A percentile compares a stretch with the other conserved stretches of the same genome.
phyloP scores from a whole-genome alignment of 202 grass and related monocot genomes.

The Saccharum hybrid region DNA sequence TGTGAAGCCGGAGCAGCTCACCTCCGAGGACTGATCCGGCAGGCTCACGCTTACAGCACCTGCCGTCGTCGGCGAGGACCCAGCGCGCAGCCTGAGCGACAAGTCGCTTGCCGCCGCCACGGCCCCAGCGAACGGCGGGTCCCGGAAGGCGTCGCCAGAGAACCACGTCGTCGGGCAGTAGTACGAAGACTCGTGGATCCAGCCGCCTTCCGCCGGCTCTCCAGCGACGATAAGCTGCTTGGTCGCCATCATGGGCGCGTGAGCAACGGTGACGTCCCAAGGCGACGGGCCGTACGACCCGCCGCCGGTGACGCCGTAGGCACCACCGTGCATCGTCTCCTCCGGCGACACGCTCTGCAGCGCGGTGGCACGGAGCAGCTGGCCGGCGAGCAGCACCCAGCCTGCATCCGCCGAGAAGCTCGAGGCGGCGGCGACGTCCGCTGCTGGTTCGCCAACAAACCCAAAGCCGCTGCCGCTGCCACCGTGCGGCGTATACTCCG shows the following conservation, averaged over 20 bases:
- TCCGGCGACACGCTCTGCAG: conserved; percentile 37
- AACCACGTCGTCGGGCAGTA: conserved; percentile 19
- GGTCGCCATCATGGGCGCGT: conserved; percentile 25
- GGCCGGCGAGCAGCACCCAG: conserved; percentile 33
- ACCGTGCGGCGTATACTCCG: neutral
- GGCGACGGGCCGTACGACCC: conserved; percentile 24
- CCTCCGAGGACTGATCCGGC: conserved; percentile 55
- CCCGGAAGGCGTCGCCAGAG: conserved; percentile 28
- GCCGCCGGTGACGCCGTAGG: conserved; percentile 5
- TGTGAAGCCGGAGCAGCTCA: conserved; percentile 61
- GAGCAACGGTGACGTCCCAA: conserved; percentile 45
- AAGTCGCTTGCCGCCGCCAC: conserved; percentile 52
- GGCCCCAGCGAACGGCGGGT: conserved; percentile 31
- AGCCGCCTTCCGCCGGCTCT: conserved; percentile 6
- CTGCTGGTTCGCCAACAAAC: conserved; percentile 1
- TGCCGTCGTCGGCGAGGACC: conserved; percentile 33
- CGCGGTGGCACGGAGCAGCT: conserved; percentile 24
- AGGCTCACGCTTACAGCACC: conserved; percentile 36
- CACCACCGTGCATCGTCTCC: conserved; percentile 25
- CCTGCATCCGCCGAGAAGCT: conserved; percentile 29
- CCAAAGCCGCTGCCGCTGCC: neutral
- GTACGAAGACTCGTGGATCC: conserved; percentile 30
- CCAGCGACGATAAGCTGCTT: neutral
- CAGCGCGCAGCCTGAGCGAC: conserved; percentile 52
- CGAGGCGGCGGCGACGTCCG: neutral